These are phyloP conservation scores for Kwoniella sp. DNA, from an alignment of 768 basidiomycete genomes.

Conservation along the genomic window DNA sequence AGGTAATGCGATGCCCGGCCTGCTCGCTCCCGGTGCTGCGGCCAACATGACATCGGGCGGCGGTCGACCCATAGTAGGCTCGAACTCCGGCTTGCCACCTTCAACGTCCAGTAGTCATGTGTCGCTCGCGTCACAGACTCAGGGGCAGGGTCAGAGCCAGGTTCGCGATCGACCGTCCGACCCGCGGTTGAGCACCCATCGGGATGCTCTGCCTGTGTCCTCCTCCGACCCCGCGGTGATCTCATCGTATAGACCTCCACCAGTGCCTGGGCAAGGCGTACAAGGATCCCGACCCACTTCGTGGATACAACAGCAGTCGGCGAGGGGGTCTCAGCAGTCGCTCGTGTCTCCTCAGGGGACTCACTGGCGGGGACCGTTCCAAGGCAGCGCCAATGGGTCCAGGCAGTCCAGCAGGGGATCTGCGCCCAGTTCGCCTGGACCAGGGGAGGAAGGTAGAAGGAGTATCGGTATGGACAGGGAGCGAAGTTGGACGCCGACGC, in stretches of 20 bases:
- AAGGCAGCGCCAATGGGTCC: constrained; percentile 6
- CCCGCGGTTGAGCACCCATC: constrained; percentile 19
- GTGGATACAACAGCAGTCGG: constrained; percentile 9
- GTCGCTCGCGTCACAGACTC: not conserved
- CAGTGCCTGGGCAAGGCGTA: not conserved
- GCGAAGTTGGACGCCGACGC: constrained; percentile 31
- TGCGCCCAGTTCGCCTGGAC: constrained; percentile 35
- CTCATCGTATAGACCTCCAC: not conserved
- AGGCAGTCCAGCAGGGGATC: constrained; percentile 30
- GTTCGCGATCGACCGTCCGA: constrained; percentile 22
- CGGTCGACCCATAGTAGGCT: not conserved
- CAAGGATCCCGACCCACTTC: constrained; percentile 9
- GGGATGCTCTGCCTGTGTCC: constrained; percentile 2
- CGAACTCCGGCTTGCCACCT: not conserved
- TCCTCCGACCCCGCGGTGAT: not conserved
- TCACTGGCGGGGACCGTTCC: constrained; percentile 36
- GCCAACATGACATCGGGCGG: not conserved
- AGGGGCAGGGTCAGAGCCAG: not conserved
- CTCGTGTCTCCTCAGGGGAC: not conserved
- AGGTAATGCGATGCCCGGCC: constrained; percentile 1
- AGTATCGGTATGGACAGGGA: constrained; percentile 34
- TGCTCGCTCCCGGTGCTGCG: too few species aligned
- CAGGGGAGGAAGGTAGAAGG: constrained; percentile 24
- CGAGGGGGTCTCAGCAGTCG: constrained; percentile 6
- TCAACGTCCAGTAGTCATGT: constrained; percentile 1